Evolutionary conservation across 192 early-diverging fungal species (phyloP).

Genomic region (Coemansia asiatica): DNA sequence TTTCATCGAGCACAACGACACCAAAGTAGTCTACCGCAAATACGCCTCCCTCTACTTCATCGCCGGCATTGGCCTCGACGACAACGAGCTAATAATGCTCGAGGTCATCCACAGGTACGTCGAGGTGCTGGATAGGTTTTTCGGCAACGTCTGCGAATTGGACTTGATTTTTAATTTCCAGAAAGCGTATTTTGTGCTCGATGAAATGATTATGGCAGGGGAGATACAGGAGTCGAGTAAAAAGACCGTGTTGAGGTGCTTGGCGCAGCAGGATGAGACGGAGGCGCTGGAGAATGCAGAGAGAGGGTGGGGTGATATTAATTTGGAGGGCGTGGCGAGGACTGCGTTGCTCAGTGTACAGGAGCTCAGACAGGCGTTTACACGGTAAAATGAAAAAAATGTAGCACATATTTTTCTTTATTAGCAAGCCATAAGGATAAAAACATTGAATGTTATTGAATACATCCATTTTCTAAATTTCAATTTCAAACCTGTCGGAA

Average conservation of each 20-base stretch:
- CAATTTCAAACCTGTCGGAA: neutral
- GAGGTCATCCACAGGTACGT: slow-evolving; percentile 99
- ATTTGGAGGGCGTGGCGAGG: slow-evolving; percentile 51
- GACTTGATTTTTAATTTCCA: slow-evolving; percentile 99
- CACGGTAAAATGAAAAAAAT: slow-evolving; percentile 14
- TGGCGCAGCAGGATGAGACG: slow-evolving; percentile 73
- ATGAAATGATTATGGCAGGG: slow-evolving; percentile 85
- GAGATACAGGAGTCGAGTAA: slow-evolving; percentile 96
- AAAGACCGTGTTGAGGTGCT: slow-evolving; percentile 67
- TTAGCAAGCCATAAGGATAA: neutral
- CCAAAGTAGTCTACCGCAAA: slow-evolving; percentile 80
- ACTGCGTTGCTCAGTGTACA: slow-evolving; percentile 51
- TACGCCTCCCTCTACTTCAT: slow-evolving; percentile 97
- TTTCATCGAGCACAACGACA: slow-evolving; percentile 94
- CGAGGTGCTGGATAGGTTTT: slow-evolving; percentile 95
- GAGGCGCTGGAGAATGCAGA: slow-evolving; percentile 74
- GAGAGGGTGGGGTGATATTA: slow-evolving; percentile 60
- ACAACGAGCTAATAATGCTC: slow-evolving; percentile 92
- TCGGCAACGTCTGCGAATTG: slow-evolving; percentile 93
- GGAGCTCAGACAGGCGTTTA: slow-evolving; percentile 46
- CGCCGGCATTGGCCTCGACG: slow-evolving; percentile 86
- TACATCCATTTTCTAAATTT: neutral
- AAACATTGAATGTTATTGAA: neutral
- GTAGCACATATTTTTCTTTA: neutral
- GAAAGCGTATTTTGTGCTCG: slow-evolving; percentile 82